phyloP scores from a whole-genome alignment of 2,329 filamentous ascomycete genomes.

The Neonectria hederae region DNA sequence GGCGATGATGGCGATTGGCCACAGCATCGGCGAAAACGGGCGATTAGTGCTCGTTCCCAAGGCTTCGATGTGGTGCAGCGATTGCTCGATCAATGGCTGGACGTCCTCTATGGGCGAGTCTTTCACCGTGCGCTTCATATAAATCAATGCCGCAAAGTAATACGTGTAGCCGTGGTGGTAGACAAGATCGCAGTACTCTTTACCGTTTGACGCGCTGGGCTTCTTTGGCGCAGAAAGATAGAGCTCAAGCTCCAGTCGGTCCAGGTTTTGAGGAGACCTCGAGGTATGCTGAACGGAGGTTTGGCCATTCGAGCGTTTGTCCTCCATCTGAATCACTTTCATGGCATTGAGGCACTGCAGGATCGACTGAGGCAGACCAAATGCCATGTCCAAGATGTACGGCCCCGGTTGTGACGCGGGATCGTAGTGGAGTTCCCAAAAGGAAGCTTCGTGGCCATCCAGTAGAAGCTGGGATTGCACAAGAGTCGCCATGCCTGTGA shows the following conservation, averaged over 20 bases:
- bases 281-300: background rate
- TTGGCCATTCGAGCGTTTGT: slow-evolving; percentile 3
- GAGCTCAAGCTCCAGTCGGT: slow-evolving; percentile 35
- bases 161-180: slow-evolving; percentile 39
- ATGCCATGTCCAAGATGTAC: slow-evolving; percentile 28
- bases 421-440: slow-evolving; percentile 36
- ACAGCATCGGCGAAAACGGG: slow-evolving; percentile 38
- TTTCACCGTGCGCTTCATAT: slow-evolving; percentile 41
- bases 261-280: slow-evolving; percentile 22
- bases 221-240: slow-evolving; percentile 34
- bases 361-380: slow-evolving; percentile 36
- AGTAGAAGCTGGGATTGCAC: slow-evolving; percentile 36
- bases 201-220: slow-evolving; percentile 22
- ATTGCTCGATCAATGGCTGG: slow-evolving; percentile 37
- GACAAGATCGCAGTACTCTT: slow-evolving; percentile 33
- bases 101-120: slow-evolving; percentile 32
- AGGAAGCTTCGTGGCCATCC: slow-evolving; percentile 25
- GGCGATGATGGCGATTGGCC: slow-evolving; percentile 37
- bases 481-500: slow-evolving; percentile 36
- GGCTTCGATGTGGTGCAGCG: slow-evolving; percentile 35
- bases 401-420: slow-evolving; percentile 35
- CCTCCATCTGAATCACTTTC: slow-evolving; percentile 31
- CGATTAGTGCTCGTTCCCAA: slow-evolving; percentile 23
- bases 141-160: slow-evolving; percentile 37
- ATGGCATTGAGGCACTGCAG: slow-evolving; percentile 35